phyloP scores from a whole-genome alignment of 2,329 filamentous ascomycete genomes.

The Phialophora macrospora region DNA sequence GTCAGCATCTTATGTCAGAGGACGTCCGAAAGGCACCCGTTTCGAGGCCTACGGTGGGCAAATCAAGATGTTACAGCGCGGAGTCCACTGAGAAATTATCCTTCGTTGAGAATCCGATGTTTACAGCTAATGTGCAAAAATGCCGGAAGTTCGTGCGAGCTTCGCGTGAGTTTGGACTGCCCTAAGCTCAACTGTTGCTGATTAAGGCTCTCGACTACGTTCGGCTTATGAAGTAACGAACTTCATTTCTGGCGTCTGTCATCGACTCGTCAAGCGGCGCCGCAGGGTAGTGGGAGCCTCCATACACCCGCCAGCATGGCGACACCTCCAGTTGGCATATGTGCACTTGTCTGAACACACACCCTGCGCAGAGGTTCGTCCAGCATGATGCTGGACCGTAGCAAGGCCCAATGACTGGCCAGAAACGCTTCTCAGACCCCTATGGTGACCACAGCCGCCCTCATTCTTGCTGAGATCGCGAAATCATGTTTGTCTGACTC shows the following conservation, averaged over 20 bases:
- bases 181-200: not conserved
- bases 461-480: not conserved
- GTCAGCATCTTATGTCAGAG: constrained; percentile 31
- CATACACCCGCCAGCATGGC: not conserved
- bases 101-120: not conserved
- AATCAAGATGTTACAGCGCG: not conserved
- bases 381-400: not conserved
- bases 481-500: not conserved
- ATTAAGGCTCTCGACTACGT: not conserved
- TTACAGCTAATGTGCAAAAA: not conserved
- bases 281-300: not conserved
- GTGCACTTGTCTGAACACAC: not conserved
- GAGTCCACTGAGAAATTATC: not conserved
- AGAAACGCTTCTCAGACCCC: not conserved
- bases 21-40: not conserved
- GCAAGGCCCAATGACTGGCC: not conserved
- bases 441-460: not conserved
- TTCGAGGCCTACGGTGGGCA: not conserved
- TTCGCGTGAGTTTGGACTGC: not conserved
- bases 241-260: not conserved
- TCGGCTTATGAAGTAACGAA: not conserved
- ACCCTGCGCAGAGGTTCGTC: not conserved
- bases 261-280: not conserved
- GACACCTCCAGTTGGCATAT: not conserved
- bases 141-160: not conserved